Evolutionary conservation across 768 basidiomycete species (phyloP).

Genomic region (Naganishia vaughanmartiniae): DNA sequence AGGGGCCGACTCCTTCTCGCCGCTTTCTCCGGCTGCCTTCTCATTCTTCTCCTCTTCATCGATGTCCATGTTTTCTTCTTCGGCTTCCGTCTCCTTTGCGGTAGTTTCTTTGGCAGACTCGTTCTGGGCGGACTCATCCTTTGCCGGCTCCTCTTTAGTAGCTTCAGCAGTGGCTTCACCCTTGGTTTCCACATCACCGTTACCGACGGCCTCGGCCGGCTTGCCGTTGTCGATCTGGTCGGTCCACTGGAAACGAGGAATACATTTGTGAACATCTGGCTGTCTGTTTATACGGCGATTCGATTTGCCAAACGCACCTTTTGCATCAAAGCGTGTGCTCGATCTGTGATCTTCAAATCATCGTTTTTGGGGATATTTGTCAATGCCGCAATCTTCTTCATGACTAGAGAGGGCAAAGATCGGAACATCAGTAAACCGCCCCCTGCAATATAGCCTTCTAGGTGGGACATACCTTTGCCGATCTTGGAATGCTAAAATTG

Average conservation of each 20-base stretch:
- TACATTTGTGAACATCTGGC: too few species aligned
- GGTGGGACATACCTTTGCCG: conserved; percentile 45
- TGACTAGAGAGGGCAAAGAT: conserved; percentile 64
- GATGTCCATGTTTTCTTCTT: not conserved
- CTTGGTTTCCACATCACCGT: conserved; percentile 24
- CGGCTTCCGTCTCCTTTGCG: conserved; percentile 14
- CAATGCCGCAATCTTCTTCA: conserved; percentile 76
- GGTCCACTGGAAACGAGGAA: conserved; percentile 18
- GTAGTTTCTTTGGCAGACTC: not conserved
- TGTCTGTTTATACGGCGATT: not conserved
- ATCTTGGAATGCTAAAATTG: conserved; percentile 62
- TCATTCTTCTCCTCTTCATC: not conserved
- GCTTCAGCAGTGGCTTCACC: conserved; percentile 17
- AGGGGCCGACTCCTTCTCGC: not conserved
- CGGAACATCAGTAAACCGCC: not conserved
- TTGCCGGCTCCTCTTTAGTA: not conserved
- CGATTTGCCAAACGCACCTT: conserved; percentile 48
- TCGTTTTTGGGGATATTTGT: conserved; percentile 62
- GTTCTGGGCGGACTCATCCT: not conserved
- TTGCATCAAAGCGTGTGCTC: conserved; percentile 67
- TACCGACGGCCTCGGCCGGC: conserved; percentile 22
- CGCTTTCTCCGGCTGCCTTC: conserved; percentile 7
- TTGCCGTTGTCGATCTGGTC: conserved; percentile 27
- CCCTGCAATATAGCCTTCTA: not conserved
- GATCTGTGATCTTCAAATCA: conserved; percentile 69